phyloP scores from a whole-genome alignment of 495 filamentous ascomycete genomes.

The Penicillium diatomitis region DNA sequence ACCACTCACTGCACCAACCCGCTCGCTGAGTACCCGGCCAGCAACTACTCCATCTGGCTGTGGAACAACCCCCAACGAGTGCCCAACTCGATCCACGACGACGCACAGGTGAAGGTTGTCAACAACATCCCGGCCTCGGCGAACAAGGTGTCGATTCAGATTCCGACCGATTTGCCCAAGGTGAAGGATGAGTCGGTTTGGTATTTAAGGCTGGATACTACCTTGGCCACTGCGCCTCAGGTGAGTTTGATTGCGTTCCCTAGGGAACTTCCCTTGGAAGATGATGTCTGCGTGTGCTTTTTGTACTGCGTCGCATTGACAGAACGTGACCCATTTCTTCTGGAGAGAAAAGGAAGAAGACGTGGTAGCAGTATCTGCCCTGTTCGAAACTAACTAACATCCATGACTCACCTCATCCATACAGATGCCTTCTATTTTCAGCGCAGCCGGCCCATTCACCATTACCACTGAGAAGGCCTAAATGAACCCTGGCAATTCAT shows the following conservation, averaged over 20 bases:
- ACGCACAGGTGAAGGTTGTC: conserved; percentile 17
- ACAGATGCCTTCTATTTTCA: conserved; percentile 26
- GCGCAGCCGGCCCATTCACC: conserved; percentile 25
- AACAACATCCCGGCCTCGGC: conserved; percentile 11
- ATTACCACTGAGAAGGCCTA: conserved; percentile 7
- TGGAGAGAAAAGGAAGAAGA: too few relatives aligned
- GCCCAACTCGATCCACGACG: conserved; percentile 13
- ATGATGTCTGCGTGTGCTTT: background rate
- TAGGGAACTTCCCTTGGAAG: background rate
- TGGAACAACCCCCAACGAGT: conserved; percentile 32
- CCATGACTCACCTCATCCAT: too few relatives aligned
- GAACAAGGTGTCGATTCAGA: conserved; percentile 17
- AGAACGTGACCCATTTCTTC: too few relatives aligned
- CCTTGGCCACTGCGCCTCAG: conserved; percentile 25
- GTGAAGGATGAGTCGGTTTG: conserved; percentile 25
- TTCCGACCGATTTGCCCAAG: conserved; percentile 20
- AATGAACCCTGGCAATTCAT: background rate
- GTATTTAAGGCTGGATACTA: conserved; percentile 25
- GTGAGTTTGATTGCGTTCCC: conserved; percentile 8
- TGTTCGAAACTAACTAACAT: too few relatives aligned
- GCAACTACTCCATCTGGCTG: conserved; percentile 22
- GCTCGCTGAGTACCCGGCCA: conserved; percentile 14
- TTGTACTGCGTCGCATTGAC: background rate
- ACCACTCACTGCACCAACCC: conserved; percentile 18
- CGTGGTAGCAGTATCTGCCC: too few relatives aligned